Percentiles rank a stretch among this genome's conserved stretches.
Conservation (phyloP, 805 yeast species). For the Kuraishia cidri region DNA sequence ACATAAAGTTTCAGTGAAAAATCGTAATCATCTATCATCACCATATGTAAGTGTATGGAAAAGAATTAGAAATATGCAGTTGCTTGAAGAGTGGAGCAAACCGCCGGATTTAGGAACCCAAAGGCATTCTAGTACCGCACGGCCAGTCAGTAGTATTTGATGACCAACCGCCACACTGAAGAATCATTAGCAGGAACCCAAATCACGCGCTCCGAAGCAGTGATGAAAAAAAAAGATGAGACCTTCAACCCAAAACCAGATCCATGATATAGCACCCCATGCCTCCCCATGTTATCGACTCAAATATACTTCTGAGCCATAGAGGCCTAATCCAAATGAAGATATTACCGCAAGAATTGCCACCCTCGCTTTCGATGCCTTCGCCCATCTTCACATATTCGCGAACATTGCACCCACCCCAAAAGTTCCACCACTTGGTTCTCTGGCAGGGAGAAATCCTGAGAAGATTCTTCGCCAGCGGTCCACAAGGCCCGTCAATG, state of each 20-base stretch:
- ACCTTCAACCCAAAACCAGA: constrained; percentile 23
- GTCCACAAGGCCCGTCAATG: constrained; percentile 92
- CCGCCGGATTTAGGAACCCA: too few relatives aligned
- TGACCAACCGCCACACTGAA: too few relatives aligned
- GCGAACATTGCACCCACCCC: constrained; percentile 76
- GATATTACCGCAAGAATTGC: constrained; percentile 63
- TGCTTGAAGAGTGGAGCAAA: too few relatives aligned
- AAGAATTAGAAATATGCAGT: too few relatives aligned
- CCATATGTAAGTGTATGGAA: too few relatives aligned
- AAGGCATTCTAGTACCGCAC: too few relatives aligned
- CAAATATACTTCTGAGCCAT: constrained; percentile 27
- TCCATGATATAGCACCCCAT: constrained; percentile 33
- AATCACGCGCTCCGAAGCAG: not conserved
- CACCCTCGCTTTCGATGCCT: constrained; percentile 84
- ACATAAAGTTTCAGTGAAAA: too few relatives aligned
- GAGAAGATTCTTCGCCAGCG: constrained; percentile 65
- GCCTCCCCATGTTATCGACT: constrained; percentile 33
- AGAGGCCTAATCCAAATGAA: constrained; percentile 34
- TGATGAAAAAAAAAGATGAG: not conserved
- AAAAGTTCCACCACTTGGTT: constrained; percentile 87
- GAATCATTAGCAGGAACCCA: not conserved
- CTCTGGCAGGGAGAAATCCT: constrained; percentile 74
- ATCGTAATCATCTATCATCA: too few relatives aligned
- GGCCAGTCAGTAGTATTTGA: too few relatives aligned
- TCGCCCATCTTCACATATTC: constrained; percentile 70